These are phyloP conservation scores for Escovopsis sp. DNA, from an alignment of 2,329 filamentous ascomycete species.

Conservation along the genomic window DNA sequence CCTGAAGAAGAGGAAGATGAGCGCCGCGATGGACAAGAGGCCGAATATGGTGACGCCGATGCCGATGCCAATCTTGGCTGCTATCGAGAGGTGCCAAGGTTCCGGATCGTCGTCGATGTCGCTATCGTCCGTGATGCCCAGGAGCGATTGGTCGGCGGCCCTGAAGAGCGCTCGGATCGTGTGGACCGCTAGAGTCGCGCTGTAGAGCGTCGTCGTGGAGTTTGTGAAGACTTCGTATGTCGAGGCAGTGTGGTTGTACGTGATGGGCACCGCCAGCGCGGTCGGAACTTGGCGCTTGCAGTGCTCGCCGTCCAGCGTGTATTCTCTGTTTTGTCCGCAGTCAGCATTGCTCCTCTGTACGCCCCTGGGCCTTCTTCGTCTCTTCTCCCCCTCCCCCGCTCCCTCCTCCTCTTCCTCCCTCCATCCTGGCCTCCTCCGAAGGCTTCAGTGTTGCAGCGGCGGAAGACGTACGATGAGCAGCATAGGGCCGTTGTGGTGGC, in stretches of 20 bases:
- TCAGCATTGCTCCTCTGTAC: background rate
- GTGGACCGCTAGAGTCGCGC: slow-evolving; percentile 23
- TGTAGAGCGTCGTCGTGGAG: slow-evolving; percentile 23
- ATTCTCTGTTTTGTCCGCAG: slow-evolving; percentile 15
- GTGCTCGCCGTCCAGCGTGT: slow-evolving; percentile 17
- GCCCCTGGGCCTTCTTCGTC: too few species aligned
- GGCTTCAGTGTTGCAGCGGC: background rate
- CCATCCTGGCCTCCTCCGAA: too few species aligned
- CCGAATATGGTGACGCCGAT: slow-evolving; percentile 17
- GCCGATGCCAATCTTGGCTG: slow-evolving; percentile 22
- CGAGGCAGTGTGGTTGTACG: slow-evolving; percentile 20
- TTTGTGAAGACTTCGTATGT: slow-evolving; percentile 21
- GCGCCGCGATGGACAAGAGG: slow-evolving; percentile 14
- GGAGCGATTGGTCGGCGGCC: slow-evolving; percentile 18
- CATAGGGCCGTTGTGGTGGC: slow-evolving; percentile 26
- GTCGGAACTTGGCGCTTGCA: slow-evolving; percentile 23
- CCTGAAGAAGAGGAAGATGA: slow-evolving; percentile 14
- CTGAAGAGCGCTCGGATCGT: slow-evolving; percentile 24
- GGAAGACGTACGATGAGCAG: slow-evolving; percentile 24
- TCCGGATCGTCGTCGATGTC: slow-evolving; percentile 12
- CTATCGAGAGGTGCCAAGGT: slow-evolving; percentile 12
- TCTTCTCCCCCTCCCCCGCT: too few species aligned
- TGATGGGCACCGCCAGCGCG: slow-evolving; percentile 22
- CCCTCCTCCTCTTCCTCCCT: too few species aligned
- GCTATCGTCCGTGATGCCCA: slow-evolving; percentile 20